These are phyloP conservation scores for Phlyctochytrium arcticum DNA, from an alignment of 192 early-diverging fungal genomes.

Conservation along the genomic window DNA sequence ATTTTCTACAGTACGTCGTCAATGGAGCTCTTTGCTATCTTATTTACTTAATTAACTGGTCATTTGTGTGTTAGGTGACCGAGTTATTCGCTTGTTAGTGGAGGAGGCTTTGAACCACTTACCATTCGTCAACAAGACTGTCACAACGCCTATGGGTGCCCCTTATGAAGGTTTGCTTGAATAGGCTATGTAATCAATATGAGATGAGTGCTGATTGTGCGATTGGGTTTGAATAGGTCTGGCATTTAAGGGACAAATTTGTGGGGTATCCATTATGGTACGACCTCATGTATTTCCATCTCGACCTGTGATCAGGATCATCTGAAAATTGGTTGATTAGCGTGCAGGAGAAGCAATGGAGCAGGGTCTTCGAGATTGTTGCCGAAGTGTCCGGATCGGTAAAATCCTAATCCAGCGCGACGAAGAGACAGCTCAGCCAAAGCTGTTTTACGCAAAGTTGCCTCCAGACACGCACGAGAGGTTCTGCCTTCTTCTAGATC, in stretches of 20 bases:
- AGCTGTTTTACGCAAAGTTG: conserved; percentile 89
- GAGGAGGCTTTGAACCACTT: conserved; percentile 94
- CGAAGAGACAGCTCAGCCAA: conserved; percentile 83
- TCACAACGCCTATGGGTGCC: conserved; percentile 75
- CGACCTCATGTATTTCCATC: too few species aligned
- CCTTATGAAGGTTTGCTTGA: conserved; percentile 10
- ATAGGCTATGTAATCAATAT: background rate
- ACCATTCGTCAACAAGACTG: conserved; percentile 73
- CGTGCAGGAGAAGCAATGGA: conserved; percentile 95
- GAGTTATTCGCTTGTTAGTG: conserved; percentile 69
- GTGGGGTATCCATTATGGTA: conserved; percentile 95
- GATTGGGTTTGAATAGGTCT: conserved; percentile 52
- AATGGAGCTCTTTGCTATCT: background rate
- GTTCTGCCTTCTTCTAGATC: conserved; percentile 79
- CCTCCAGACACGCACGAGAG: conserved; percentile 80
- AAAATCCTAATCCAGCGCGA: conserved; percentile 96
- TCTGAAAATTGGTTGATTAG: background rate
- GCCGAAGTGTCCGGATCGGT: conserved; percentile 85
- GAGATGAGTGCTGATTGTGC: background rate
- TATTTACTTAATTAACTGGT: background rate
- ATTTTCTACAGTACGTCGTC: conserved; percentile 67
- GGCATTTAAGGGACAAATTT: conserved; percentile 79
- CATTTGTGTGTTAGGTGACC: conserved; percentile 11
- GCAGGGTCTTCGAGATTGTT: conserved; percentile 78
- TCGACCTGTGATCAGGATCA: too few species aligned